Base-by-base conservation (phyloP, 2,329 filamentous ascomycete genomes). In the Colletotrichum viniferum region DNA sequence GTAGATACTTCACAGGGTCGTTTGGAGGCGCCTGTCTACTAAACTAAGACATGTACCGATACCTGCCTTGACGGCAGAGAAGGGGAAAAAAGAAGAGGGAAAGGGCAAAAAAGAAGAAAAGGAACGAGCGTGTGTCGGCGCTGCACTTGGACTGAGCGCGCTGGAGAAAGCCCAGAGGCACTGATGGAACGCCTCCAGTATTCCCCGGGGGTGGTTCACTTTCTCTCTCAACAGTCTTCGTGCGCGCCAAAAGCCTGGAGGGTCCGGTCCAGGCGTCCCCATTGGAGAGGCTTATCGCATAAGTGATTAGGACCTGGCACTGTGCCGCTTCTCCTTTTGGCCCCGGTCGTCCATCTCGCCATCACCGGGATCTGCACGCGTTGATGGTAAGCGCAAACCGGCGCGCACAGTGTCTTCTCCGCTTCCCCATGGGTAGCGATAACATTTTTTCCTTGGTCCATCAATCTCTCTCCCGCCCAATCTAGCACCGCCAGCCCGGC, bases 371-470 rank as follows among this genome's bases (percentile, higher is more conserved):
- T 32, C 24, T 60, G 16, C 30, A 18, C 64, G 6, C 21, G 21
- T 7, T 26, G 13, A 38, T 76, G 76, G 61, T 76, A 77, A 70
- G 62, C 26, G 12, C 9, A 36, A 14, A 32, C 52, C 16, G 28
- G 10, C 61, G 12, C 21, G 24, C 32, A 77, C 76, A 69, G 76
- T 77, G 64, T 30, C 28, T 18, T 63, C 14, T 32, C 43, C 26
- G 18, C 24, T 30, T 26, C 56, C 58, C 67, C 67, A 70, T 32
- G 32, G 32, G n/a, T 32, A 66, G 66, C 71, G 76, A 77, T 77
- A 77, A 77, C 76, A 77, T 71, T 77, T 77, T 77, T 76, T 74
- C 72, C 76, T 62, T 61, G 62, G 69, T 52, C 73, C 63, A 67
- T 73, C 75, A 76, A 68, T 34, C 62, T 26, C 30, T 32, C 58